These are phyloP conservation scores for Bidens hawaiensis DNA, from an alignment of 140 eudicot species.

Conservation along the genomic window DNA sequence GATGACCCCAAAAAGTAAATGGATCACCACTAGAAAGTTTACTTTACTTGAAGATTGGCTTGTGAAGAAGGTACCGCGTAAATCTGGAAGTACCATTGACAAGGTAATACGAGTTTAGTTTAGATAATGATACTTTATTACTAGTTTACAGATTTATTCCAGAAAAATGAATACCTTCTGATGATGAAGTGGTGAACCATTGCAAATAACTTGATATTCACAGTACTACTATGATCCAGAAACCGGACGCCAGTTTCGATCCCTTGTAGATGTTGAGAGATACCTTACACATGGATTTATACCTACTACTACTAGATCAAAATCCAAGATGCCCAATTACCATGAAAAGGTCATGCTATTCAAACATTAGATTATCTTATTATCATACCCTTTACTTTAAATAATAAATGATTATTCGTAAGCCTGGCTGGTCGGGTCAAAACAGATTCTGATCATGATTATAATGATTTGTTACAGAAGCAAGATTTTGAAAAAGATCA, in stretches of 20 bases:
- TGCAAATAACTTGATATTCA: no score
- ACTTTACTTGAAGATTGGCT: constrained; percentile 78
- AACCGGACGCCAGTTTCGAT: constrained; percentile 62
- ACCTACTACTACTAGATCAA: constrained; percentile 16
- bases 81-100: constrained; percentile 26
- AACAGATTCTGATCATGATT: no score
- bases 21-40: constrained; percentile 26
- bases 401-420: no score
- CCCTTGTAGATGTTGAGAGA: constrained; percentile 53
- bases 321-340: constrained; percentile 20
- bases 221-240: constrained; percentile 77
- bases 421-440: no score
- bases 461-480: no score
- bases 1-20: constrained; percentile 23
- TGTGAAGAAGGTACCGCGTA: constrained; percentile 72
- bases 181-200: no score
- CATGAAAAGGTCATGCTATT: constrained; percentile 36
- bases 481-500: constrained; percentile 44
- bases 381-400: no score
- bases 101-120: constrained; percentile 31
- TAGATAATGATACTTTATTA: neutral
- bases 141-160: neutral
- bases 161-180: constrained; percentile 6
- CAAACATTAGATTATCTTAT: no score
- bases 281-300: constrained; percentile 42